Evolutionary conservation across 257 asterid genomes (phyloP), one percentile per base, ranked within the genome.

Genomic region (Verbascum thapsus): DNA sequence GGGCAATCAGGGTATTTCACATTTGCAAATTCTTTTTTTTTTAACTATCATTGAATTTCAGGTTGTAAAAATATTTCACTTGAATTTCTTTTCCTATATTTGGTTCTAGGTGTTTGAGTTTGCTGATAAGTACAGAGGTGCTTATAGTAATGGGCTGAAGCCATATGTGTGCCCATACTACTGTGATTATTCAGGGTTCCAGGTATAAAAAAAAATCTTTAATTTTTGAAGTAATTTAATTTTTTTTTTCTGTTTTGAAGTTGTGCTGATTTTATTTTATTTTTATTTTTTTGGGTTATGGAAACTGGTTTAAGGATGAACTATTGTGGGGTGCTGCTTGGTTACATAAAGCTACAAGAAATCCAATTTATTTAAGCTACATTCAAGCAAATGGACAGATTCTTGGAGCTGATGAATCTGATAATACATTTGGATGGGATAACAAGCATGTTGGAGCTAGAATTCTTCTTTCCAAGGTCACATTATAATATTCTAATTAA

Each of bases 251-350:
- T 37, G 51, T 40, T 72, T 22, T n/a, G 3, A 12, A 10, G n/a
- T 19, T 10, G 12, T 37, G 18, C 17, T 51, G 57, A 19, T n/a
- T 30, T 19, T 63, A 47, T 26, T 35, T 17, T n/a, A n/a, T 26
- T 26, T 26, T 26, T 26, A 1, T 26, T n/a, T 72, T 6, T 19
- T 20, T 17, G 54, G 19, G 23, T 19, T 5, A 6, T n/a, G 9
- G 4, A 11, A 10, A 49, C 9, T 49, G 32, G 5, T 26, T 66
- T 7, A 50, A 85, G 98, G 99, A 94, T 84, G 99, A 94, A 70
- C 74, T 94, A 6, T 64, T 94, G 88, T 94, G 99, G 99, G 99
- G 95, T 35, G 98, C 99, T 54, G 98, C 99, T 66, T 94, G 99
- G 99, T 69, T 94, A 58, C 98, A 90, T 45, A 82, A 65, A 71